Conservation (phyloP, 441 rosid species). For the Mallotus japonicus region DNA sequence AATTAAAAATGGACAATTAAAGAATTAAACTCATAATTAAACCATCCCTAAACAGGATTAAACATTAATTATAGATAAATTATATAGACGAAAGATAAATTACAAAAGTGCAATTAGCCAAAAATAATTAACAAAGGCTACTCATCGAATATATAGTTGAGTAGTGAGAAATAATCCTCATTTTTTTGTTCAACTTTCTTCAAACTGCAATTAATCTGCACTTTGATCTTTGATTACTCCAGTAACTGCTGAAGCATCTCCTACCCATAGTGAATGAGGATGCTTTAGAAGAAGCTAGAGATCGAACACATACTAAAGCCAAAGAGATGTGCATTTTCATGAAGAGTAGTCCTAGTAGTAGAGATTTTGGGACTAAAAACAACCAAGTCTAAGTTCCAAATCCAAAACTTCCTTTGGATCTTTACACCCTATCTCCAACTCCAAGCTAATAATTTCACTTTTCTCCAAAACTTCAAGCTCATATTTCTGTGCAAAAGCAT, state of each 20-base stretch:
- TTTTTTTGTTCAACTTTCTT: not conserved
- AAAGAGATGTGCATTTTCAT: not conserved
- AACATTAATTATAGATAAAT: not conserved
- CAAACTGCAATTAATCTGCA: not conserved
- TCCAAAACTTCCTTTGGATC: slow-evolving; percentile 40
- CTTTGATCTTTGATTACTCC: not conserved
- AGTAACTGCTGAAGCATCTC: not conserved
- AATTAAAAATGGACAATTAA: slow-evolving; percentile 12
- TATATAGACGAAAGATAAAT: not conserved
- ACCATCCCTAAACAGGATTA: slow-evolving; percentile 21
- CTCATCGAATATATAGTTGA: not conserved
- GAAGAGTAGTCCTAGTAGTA: too few species aligned
- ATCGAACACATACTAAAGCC: too few species aligned
- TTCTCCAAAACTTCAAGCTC: slow-evolving; percentile 21
- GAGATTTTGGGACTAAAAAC: slow-evolving; percentile 5
- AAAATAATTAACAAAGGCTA: slow-evolving; percentile 1
- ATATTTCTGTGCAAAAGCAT: slow-evolving; percentile 12
- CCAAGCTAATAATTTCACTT: slow-evolving; percentile 31
- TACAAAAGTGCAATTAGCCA: slow-evolving; percentile 3
- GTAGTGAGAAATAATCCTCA: not conserved
- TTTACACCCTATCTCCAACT: slow-evolving; percentile 36
- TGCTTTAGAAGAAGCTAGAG: not conserved
- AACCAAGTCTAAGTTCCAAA: slow-evolving; percentile 51
- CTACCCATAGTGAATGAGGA: not conserved
- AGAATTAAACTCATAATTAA: slow-evolving; percentile 15